phyloP scores from a whole-genome alignment of 176 grass and related monocot genomes.

The Elaeis guineensis region DNA sequence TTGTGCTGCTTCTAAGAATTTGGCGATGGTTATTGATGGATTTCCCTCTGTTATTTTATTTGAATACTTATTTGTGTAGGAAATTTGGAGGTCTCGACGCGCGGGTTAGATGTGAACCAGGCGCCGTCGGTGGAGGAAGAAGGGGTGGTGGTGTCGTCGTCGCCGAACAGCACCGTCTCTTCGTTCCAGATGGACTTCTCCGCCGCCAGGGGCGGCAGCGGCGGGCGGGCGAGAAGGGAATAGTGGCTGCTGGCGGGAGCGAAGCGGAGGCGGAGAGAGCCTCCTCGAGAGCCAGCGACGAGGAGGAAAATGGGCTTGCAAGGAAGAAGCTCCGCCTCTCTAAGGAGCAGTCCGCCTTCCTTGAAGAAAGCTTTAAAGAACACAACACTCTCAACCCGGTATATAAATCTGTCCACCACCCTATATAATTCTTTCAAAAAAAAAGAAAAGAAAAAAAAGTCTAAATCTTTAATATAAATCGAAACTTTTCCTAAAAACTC shows the following conservation, averaged over 20 bases:
- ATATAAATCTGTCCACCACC: neutral
- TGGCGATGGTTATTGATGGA: no score
- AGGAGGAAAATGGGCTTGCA: slow-evolving; percentile 7
- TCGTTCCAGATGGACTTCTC: slow-evolving; percentile 11
- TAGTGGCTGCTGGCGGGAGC: no score
- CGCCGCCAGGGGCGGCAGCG: neutral
- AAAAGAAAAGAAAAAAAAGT: no score
- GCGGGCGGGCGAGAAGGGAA: neutral
- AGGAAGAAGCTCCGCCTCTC: slow-evolving; percentile 18
- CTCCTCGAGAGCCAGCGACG: slow-evolving; percentile 1
- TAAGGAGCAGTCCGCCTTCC: slow-evolving; percentile 16
- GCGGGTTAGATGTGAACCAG: slow-evolving; percentile 14
- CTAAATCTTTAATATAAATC: no score
- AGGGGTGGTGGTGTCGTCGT: neutral
- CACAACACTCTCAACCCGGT: slow-evolving; percentile 19
- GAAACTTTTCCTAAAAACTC: no score
- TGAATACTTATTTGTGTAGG: neutral
- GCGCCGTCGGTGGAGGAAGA: slow-evolving; percentile 1
- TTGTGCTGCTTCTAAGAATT: no score
- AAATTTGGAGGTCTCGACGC: slow-evolving; percentile 1
- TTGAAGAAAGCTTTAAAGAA: slow-evolving; percentile 20
- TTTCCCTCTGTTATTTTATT: neutral
- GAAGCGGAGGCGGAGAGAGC: neutral
- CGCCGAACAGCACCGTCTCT: slow-evolving; percentile 15
- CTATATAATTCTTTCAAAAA: no score